Evolutionary conservation across 2,329 filamentous ascomycete genomes (phyloP).

Genomic region (Pyrenophora seminiperda): DNA sequence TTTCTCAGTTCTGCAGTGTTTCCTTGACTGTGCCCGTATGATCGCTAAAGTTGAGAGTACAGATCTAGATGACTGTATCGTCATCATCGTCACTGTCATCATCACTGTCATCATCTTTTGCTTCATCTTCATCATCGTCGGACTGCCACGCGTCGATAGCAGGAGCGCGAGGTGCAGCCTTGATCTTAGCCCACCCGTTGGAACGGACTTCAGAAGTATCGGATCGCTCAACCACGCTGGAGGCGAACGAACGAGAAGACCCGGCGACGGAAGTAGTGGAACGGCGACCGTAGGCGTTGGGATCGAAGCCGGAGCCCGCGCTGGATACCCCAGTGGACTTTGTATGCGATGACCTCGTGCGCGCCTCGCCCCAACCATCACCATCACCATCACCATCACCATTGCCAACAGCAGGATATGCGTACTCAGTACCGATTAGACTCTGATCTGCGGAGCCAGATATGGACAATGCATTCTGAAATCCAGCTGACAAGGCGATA

Average conservation of each 20-base stretch:
- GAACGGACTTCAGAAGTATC: constrained; percentile 13
- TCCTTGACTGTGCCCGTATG: not conserved
- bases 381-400: constrained; percentile 8
- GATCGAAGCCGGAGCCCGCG: constrained; percentile 24
- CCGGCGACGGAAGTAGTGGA: constrained; percentile 16
- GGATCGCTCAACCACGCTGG: constrained; percentile 35
- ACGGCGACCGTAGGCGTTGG: constrained; percentile 23
- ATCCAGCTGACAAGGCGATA: constrained; percentile 22
- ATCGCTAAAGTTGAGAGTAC: not conserved
- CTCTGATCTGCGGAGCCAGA: constrained; percentile 12
- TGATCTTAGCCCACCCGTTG: constrained; percentile 39
- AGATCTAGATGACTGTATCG: constrained; percentile 36
- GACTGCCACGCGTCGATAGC: constrained; percentile 18
- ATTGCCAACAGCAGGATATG: constrained; percentile 4
- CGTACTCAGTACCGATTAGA: constrained; percentile 31
- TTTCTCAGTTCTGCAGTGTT: no score
- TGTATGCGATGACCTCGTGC: constrained; percentile 35
- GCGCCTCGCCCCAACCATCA: constrained; percentile 20
- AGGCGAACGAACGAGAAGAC: constrained; percentile 27
- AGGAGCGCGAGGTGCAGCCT: constrained; percentile 21
- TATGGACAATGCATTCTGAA: constrained; percentile 25
- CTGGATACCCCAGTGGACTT: constrained; percentile 14
- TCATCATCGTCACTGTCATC: constrained; percentile 47
- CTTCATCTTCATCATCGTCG: constrained; percentile 39
- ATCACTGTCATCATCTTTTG: constrained; percentile 55